Conservation (phyloP, 106 monocot species). For the Phalaenopsis equestris region DNA sequence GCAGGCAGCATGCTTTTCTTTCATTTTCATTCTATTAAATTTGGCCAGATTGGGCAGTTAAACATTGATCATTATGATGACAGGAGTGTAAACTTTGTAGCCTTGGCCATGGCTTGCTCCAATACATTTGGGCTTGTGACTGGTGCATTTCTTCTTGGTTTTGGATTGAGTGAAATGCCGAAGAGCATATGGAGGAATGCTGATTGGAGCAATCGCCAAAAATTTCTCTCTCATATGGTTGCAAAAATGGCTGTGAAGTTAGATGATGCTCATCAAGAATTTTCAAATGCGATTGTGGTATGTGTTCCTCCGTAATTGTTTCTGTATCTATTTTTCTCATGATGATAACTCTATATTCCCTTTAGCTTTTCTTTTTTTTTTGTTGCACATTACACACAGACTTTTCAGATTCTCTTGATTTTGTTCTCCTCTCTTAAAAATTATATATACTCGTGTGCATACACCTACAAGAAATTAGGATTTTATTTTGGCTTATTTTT, state of each 20-base stretch:
- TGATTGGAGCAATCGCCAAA: slow-evolving; percentile 86
- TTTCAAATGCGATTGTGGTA: slow-evolving; percentile 99
- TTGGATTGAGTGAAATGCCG: slow-evolving; percentile 97
- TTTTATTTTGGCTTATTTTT: background rate
- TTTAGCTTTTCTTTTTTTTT: background rate
- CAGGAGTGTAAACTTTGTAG: slow-evolving; percentile 65
- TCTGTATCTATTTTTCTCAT: background rate
- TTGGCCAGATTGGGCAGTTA: background rate
- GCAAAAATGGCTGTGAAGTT: slow-evolving; percentile 95
- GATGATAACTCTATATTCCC: background rate
- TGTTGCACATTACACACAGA: background rate
- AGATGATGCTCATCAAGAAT: slow-evolving; percentile 94
- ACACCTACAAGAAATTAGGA: background rate
- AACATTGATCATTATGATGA: slow-evolving; percentile 4
- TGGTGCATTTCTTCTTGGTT: slow-evolving; percentile 99
- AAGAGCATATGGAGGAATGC: slow-evolving; percentile 95
- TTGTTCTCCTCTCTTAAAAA: background rate
- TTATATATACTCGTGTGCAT: background rate
- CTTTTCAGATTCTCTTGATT: background rate
- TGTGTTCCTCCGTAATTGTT: background rate
- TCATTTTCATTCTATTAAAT: too few relatives aligned
- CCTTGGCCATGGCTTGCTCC: slow-evolving; percentile 92
- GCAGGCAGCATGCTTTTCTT: too few relatives aligned
- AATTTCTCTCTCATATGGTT: slow-evolving; percentile 88
- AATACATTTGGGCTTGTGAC: slow-evolving; percentile 99